Conservation (phyloP, 2,329 filamentous ascomycete genomes). For the Sarocladium strictum region DNA sequence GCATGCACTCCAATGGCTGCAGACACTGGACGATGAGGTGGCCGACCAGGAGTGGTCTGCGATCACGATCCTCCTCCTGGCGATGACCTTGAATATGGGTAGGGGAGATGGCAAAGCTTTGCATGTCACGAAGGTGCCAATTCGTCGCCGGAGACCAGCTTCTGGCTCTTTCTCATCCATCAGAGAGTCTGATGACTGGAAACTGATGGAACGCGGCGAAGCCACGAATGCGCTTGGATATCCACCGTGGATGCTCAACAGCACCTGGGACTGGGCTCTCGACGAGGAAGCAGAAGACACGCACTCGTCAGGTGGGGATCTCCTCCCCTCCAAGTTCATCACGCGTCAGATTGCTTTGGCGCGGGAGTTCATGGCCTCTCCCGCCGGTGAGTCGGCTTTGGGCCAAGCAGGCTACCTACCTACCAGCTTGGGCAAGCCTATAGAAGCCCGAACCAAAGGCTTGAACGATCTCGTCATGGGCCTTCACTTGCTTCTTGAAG, state of each 20-base stretch:
- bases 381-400: constrained; percentile 49
- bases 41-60: constrained; percentile 64
- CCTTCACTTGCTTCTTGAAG: constrained; percentile 83
- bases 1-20: constrained; percentile 66
- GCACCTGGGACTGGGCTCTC: constrained; percentile 66
- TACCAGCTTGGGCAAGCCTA: constrained; percentile 46
- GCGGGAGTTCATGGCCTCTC: constrained; percentile 58
- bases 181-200: constrained; percentile 38
- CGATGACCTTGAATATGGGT: constrained; percentile 56
- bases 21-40: constrained; percentile 37
- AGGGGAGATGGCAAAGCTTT: constrained; percentile 21
- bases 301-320: constrained; percentile 19
- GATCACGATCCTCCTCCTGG: constrained; percentile 56
- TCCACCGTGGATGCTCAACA: constrained; percentile 53
- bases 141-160: constrained; percentile 24
- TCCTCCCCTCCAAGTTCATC: constrained; percentile 35
- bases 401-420: constrained; percentile 58
- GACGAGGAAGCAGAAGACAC: constrained; percentile 42
- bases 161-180: constrained; percentile 31
- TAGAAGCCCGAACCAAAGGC: constrained; percentile 52
- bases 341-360: constrained; percentile 51
- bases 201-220: constrained; percentile 39
- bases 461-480: constrained; percentile 65
- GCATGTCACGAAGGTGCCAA: constrained; percentile 21
- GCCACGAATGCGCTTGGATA: constrained; percentile 41